Base-by-base conservation (phyloP, 164 flowering plant genomes). In the Aristolochia californica region DNA sequence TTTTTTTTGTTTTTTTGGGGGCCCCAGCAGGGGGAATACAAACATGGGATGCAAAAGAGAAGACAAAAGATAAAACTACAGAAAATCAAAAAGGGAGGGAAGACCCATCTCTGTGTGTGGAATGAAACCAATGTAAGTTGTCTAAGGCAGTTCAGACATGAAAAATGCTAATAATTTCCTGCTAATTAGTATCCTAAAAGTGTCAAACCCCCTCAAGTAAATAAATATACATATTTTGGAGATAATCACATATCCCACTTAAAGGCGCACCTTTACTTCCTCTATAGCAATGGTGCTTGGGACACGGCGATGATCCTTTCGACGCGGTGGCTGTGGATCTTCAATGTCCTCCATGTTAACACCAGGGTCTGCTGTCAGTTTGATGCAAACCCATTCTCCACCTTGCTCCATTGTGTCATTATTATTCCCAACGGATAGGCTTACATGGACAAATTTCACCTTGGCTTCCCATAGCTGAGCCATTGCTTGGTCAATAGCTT, bases 401-500 rank as follows among this genome's bases (percentile, higher is more conserved):
- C 86, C 85, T 67, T 56, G 55, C 44, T 50, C 57, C 59, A 62
- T 17, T 20, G 25, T 59, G 60, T 59, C 72, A 63, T 43, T 50
- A 30, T 56, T 54, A 60, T 54, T 78, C 75, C 84, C 93, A 66
- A 87, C 72, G 9, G 84, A 74, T 61, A 94, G 73, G 60, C 61
- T 74, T 44, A 85, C 81, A 66, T 62, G 76, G 49, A 87, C 99
- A 74, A 85, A 80, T 69, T 94, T 94, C 58, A 82, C 78, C 80
- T 87, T 94, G 58, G 90, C 78, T 48, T 85, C 97, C 78, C 93
- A 77, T 57, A 70, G 68, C 69, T 85, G 96, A 60, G 90, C 62
- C 99, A 94, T 90, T 58, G 96, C 99, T 68, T 85, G 93, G 65
- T 94, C 99, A 70, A 94, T 90, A 24, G 97, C 99, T 63, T 85